Evolutionary conservation across 805 yeast species (phyloP), one percentile per base, ranked within the genome.

Genomic region (Cyberlindnera petersonii): DNA sequence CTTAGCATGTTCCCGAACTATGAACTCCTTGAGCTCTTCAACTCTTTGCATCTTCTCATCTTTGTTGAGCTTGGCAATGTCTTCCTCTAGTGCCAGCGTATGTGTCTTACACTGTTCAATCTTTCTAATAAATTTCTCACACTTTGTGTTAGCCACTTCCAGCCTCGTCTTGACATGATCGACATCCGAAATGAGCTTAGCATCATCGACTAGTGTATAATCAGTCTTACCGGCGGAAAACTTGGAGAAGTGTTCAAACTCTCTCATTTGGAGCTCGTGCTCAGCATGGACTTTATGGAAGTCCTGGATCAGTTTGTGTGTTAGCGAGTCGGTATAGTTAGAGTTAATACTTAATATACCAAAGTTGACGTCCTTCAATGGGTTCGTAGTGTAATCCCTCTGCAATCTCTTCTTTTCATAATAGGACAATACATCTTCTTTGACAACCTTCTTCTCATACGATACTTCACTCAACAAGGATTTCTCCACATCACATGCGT

Each of bases 401-500:
- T 75, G 74, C 36, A 82, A 63, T 47, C 93, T 66, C 58, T 80
- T 81, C 19, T 66, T 53, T 34, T 77, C 75, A 52, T 85, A 85
- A 53, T 71, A 48, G n/a, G 40, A 32, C 54, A 64, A 5, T 59
- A 65, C 71, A 17, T 14, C 15, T 3, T 71, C 61, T 37, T 73
- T 75, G 43, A 74, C 57, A 20, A 18, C 19, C 21, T 61, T 64
- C 40, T 60, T 66, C 24, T 53, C 79, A 56, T 75, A 82, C 37
- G 72, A 76, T 4, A 84, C 91, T 55, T 85, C 94, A 1, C 86
- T 79, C 35, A 84, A 61, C 40, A 85, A 60, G 0, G 93, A 81
- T 50, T 75, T 72, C 55, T 88, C 96, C 16, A 88, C 95, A 58
- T 88, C 96, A 46, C 67, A 65, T 1, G 89, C 71, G 4, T 73